Conservation (phyloP, 257 asterid genomes). For the Solanum stenotomum region DNA sequence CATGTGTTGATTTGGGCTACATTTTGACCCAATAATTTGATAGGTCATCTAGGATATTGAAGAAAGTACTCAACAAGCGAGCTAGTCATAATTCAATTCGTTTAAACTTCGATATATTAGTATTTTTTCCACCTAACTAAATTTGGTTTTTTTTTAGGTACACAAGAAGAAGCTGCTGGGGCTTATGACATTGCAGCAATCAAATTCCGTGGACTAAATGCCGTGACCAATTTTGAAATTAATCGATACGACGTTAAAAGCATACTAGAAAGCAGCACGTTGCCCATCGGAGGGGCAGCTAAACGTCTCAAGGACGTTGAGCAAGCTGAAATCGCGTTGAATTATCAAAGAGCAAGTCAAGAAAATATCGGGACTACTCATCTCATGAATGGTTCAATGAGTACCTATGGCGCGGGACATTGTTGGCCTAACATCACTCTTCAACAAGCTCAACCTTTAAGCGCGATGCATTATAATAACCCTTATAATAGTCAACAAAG, state of each 20-base stretch:
- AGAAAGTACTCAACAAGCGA: neutral
- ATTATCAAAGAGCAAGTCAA: constrained; percentile 25
- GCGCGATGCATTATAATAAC: constrained; percentile 11
- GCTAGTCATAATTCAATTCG: neutral
- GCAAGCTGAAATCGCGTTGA: constrained; percentile 38
- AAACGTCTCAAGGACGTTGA: constrained; percentile 76
- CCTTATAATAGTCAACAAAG: constrained; percentile 39
- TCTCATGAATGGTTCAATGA: constrained; percentile 14
- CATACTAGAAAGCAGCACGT: constrained; percentile 62
- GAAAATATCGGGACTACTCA: constrained; percentile 21
- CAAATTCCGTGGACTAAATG: constrained; percentile 70
- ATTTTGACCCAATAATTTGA: neutral
- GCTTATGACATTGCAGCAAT: constrained; percentile 95
- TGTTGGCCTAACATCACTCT: constrained; percentile 55
- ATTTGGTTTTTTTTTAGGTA: constrained; percentile 23
- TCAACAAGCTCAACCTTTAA: constrained; percentile 42
- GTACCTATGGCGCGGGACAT: constrained; percentile 13
- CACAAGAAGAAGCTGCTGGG: constrained; percentile 94
- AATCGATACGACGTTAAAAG: constrained; percentile 74
- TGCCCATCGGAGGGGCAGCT: constrained; percentile 68
- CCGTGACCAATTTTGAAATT: constrained; percentile 78
- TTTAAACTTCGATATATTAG: neutral
- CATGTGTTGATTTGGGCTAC: neutral
- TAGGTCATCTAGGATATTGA: neutral
- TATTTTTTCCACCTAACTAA: neutral